phyloP scores from a whole-genome alignment of 176 grass and related monocot genomes.

The Zoysia pacifica region DNA sequence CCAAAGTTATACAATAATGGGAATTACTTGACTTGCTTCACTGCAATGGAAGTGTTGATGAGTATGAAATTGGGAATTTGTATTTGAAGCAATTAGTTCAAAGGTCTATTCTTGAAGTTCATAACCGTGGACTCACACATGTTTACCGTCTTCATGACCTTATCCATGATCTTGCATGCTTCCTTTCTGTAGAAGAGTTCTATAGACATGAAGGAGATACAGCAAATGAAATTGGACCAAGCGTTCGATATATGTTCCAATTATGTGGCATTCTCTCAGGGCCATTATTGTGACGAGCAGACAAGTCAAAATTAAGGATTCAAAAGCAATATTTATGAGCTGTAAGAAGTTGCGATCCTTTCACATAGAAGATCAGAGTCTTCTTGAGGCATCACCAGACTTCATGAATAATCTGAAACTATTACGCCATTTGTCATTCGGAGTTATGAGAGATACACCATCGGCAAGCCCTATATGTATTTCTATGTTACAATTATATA shows the following conservation, averaged over 20 bases:
- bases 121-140: not conserved
- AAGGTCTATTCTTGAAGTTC: not conserved
- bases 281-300: not conserved
- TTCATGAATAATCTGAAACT: conserved; percentile 33
- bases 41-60: not conserved
- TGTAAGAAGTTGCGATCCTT: not conserved
- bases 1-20: conserved; percentile 37
- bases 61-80: conserved; percentile 10
- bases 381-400: not conserved
- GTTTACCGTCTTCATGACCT: not conserved
- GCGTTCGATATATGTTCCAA: conserved; percentile 12
- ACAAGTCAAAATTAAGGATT: not conserved
- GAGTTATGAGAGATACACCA: not conserved
- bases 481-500: too few relatives aligned
- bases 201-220: conserved; percentile 18
- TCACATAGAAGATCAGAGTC: not conserved
- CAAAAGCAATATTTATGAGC: not conserved
- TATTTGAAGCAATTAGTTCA: conserved; percentile 48
- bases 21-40: conserved; percentile 34
- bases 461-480: not conserved
- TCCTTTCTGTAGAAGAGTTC: conserved; percentile 14
- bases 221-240: not conserved
- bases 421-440: conserved; percentile 23
- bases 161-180: conserved; percentile 28
- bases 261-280: not conserved